Conservation (phyloP, 331 rosid genomes). For the Saraca asoca region DNA sequence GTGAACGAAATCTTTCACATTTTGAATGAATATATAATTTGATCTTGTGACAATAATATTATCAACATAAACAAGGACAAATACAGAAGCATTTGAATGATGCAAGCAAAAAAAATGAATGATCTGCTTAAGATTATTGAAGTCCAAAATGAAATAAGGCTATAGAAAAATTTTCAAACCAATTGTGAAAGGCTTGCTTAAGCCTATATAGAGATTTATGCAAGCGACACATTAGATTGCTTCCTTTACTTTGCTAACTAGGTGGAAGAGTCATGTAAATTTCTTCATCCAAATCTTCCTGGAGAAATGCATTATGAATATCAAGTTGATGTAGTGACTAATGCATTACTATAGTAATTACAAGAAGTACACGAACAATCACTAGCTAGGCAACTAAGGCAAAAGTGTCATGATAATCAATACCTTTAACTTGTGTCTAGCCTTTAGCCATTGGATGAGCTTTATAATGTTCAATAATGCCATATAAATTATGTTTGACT, state of each 20-base stretch:
- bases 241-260: neutral
- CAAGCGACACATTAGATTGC: neutral
- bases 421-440: neutral
- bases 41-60: neutral
- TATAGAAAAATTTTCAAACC: neutral
- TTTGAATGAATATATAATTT: neutral
- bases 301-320: neutral
- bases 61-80: too few species aligned
- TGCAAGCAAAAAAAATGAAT: neutral
- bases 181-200: neutral
- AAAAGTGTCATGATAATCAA: neutral
- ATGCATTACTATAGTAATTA: neutral
- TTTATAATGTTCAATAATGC: neutral
- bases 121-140: neutral
- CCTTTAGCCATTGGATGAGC: neutral
- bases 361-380: neutral
- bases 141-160: too few species aligned
- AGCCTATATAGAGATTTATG: neutral
- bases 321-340: neutral
- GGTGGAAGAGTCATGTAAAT: neutral
- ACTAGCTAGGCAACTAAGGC: neutral
- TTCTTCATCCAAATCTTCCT: neutral
- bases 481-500: neutral
- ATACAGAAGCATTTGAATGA: too few species aligned
- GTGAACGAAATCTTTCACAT: neutral